A percentile compares a stretch with the other conserved stretches of the same genome.
phyloP scores from a whole-genome alignment of 306 rosid genomes.

The Vicia faba region DNA sequence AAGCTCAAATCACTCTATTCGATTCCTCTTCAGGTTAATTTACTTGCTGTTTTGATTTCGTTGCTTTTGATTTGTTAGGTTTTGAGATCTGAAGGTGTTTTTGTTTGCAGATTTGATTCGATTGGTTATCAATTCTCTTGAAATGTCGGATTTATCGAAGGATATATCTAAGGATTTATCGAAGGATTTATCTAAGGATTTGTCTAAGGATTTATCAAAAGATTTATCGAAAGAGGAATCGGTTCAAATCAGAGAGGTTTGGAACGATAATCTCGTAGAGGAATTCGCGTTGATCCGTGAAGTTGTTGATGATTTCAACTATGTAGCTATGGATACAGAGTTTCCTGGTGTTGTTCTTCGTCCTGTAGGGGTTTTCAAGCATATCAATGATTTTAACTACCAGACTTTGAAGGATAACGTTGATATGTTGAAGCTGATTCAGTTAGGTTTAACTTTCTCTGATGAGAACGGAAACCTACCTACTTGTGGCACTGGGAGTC shows the following conservation, averaged over 20 bases:
- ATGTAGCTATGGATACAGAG: conserved; percentile 89
- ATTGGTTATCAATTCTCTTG: conserved; percentile 36
- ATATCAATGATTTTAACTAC: conserved; percentile 76
- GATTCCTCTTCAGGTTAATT: conserved; percentile 43
- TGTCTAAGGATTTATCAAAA: conserved; percentile 34
- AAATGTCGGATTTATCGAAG: conserved; percentile 65
- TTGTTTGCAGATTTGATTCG: conserved; percentile 65
- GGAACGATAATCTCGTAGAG: conserved; percentile 80
- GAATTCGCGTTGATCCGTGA: conserved; percentile 75
- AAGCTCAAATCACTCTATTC: conserved; percentile 23
- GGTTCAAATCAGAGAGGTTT: conserved; percentile 84
- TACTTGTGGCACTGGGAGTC: conserved; percentile 57
- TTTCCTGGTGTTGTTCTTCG: conserved; percentile 95
- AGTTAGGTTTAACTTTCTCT: conserved; percentile 83
- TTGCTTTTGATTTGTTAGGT: conserved; percentile 23
- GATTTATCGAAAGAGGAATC: conserved; percentile 61
- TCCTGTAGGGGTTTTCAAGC: conserved; percentile 72
- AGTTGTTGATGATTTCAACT: conserved; percentile 60
- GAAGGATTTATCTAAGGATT: conserved; percentile 41
- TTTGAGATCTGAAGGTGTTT: conserved; percentile 39
- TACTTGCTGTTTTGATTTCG: background rate
- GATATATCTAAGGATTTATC: background rate
- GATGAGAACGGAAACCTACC: conserved; percentile 80
- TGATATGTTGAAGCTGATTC: conserved; percentile 91
- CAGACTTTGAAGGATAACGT: conserved; percentile 84